Conservation (phyloP, 257 asterid genomes). For the Coffea canephora region DNA sequence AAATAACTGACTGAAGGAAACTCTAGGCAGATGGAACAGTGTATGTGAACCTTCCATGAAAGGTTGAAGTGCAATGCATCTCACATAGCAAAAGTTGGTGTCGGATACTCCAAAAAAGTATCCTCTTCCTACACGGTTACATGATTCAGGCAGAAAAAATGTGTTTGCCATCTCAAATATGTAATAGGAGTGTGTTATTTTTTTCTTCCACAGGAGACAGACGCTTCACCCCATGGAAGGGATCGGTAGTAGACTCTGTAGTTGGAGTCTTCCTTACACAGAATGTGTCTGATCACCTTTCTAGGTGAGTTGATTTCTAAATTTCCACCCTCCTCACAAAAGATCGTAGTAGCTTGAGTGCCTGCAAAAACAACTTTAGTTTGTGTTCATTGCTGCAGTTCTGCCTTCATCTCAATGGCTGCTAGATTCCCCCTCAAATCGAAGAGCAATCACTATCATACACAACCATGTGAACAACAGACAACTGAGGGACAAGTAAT, state of each 20-base stretch:
- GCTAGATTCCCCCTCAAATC: slow-evolving; percentile 45
- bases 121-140: neutral
- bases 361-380: neutral
- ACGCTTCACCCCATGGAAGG: slow-evolving; percentile 58
- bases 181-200: slow-evolving; percentile 8
- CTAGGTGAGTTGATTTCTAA: slow-evolving; percentile 38
- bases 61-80: neutral
- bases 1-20: neutral
- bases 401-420: slow-evolving; percentile 56
- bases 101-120: neutral
- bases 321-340: neutral
- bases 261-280: slow-evolving; percentile 58
- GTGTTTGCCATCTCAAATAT: neutral
- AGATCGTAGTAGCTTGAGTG: neutral
- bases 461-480: slow-evolving; percentile 40
- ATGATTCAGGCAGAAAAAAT: neutral
- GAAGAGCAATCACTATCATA: slow-evolving; percentile 16
- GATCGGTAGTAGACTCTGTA: slow-evolving; percentile 56
- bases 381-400: slow-evolving; percentile 33
- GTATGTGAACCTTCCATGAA: neutral
- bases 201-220: slow-evolving; percentile 42
- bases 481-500: slow-evolving; percentile 45
- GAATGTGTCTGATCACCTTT: slow-evolving; percentile 58
- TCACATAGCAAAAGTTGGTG: neutral
- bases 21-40: neutral